Evolutionary conservation across 176 grass and related monocot species (phyloP), one percentile per base, ranked within the genome.

Genomic region (Secale cereale): DNA sequence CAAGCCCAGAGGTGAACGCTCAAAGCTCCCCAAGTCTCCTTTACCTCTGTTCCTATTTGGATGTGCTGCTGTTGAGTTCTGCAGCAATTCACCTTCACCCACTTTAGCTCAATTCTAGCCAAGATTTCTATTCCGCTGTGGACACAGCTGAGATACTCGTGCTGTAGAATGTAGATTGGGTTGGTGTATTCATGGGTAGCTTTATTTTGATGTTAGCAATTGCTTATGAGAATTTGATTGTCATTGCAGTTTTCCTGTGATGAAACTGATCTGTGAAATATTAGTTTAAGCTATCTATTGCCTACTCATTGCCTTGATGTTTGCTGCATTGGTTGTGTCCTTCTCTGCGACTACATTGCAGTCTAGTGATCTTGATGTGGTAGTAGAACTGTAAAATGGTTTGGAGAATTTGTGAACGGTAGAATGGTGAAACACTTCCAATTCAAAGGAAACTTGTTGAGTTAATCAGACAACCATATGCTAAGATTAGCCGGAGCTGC

Each of bases 1-100:
- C 84, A 85, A 75, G 85, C 82, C 6, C 76, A 84, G 61, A 87
- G 85, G 85, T 87, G 23, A 87, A 60, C 28, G 17, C 60, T 80
- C 76, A 57, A 52, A 54, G 17, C 52, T 57, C 52, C 52, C 52
- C 52, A 41, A 86, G 10, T 54, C 19, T 25, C 23, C 26, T 70
- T 46, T 78, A 35, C 78, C 46, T 5, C 27, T 64, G 25, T 65
- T 65, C 10, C 40, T 13, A 50, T 40, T 8, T 22, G 36, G 13
- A 59, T 68, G 45, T 75, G 66, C 40, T 72, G 17, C 43, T 75
- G 26, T 75, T 10, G 6, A 20, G 43, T 52, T 75, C 26, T 75
- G 40, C 70, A 0, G 40, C 26, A 75, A 75, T 52, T 52, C 26
- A 52, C 15, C 7, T 74, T 74, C 26, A 75, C 4, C 17, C 43